Percentiles rank a stretch among this genome's conserved stretches.
These are phyloP conservation scores for Ganoderma lingzhi DNA, from an alignment of 1,284 basidiomycete genomes.

Conservation along the genomic window DNA sequence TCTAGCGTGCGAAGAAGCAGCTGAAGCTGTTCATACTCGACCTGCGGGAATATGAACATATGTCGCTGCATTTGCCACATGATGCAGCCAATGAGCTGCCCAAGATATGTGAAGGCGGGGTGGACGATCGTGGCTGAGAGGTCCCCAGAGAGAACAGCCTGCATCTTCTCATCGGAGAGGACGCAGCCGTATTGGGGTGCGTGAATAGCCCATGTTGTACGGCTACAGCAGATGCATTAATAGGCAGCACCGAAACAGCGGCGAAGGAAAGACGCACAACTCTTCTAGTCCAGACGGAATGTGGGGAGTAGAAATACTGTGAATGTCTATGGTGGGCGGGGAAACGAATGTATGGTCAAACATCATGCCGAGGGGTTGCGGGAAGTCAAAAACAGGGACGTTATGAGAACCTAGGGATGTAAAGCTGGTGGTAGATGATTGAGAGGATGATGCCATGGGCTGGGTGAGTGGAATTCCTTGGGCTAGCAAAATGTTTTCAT, in stretches of 20 bases:
- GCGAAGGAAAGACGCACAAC: slow-evolving; percentile 24
- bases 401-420: slow-evolving; percentile 5
- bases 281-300: slow-evolving; percentile 23
- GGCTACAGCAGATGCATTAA: slow-evolving; percentile 26
- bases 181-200: slow-evolving; percentile 34
- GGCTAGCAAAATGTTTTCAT: not conserved
- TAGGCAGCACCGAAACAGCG: not conserved
- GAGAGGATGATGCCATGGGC: not conserved
- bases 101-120: slow-evolving; percentile 36
- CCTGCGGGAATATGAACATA: slow-evolving; percentile 21
- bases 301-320: slow-evolving; percentile 19
- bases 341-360: slow-evolving; percentile 21
- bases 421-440: not conserved
- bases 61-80: slow-evolving; percentile 37
- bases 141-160: slow-evolving; percentile 38
- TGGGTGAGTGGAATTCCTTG: too few species aligned
- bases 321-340: slow-evolving; percentile 23
- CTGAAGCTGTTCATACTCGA: slow-evolving; percentile 33
- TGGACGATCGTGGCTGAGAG: slow-evolving; percentile 35
- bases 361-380: slow-evolving; percentile 20
- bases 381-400: slow-evolving; percentile 19
- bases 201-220: slow-evolving; percentile 36
- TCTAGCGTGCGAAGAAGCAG: slow-evolving; percentile 29
- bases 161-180: slow-evolving; percentile 33
- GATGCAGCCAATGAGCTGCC: slow-evolving; percentile 38